A percentile compares a stretch with the other conserved stretches of the same genome.
These are phyloP conservation scores for Rosellinia necatrix DNA, from an alignment of 2,329 filamentous ascomycete species.

Conservation along the genomic window DNA sequence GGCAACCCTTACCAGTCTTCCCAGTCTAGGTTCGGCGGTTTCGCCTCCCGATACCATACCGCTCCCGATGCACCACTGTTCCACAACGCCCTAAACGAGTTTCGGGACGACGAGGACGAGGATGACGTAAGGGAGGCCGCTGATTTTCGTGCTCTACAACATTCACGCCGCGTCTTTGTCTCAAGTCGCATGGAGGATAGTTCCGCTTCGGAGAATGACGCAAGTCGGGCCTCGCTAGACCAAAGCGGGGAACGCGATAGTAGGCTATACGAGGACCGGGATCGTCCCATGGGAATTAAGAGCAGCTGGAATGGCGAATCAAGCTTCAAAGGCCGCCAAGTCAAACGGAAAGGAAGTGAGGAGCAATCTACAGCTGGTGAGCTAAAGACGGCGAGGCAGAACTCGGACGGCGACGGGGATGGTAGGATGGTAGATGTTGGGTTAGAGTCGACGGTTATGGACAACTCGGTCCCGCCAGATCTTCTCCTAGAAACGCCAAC, in stretches of 20 bases:
- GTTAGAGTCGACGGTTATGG: conserved; percentile 69
- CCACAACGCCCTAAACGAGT: conserved; percentile 87
- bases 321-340: conserved; percentile 45
- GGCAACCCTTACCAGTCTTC: conserved; percentile 80
- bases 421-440: conserved; percentile 86
- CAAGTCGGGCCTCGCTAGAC: conserved; percentile 60
- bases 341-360: conserved; percentile 51
- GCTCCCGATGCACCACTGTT: conserved; percentile 88
- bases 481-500: conserved; percentile 58
- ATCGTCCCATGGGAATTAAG: conserved; percentile 58
- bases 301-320: conserved; percentile 67
- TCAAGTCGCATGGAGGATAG: conserved; percentile 84
- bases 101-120: conserved; percentile 91
- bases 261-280: conserved; percentile 51
- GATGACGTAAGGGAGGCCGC: conserved; percentile 90
- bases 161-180: conserved; percentile 86
- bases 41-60: conserved; percentile 75
- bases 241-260: conserved; percentile 57
- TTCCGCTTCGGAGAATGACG: conserved; percentile 77
- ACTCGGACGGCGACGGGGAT: conserved; percentile 46
- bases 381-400: conserved; percentile 38
- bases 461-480: conserved; percentile 64
- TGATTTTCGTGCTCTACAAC: conserved; percentile 91
- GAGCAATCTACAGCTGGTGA: conserved; percentile 39
- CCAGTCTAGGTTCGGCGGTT: conserved; percentile 80